Evolutionary conservation across 352 stramenopile genomes (phyloP).

Genomic region (Phytophthora crassamura): DNA sequence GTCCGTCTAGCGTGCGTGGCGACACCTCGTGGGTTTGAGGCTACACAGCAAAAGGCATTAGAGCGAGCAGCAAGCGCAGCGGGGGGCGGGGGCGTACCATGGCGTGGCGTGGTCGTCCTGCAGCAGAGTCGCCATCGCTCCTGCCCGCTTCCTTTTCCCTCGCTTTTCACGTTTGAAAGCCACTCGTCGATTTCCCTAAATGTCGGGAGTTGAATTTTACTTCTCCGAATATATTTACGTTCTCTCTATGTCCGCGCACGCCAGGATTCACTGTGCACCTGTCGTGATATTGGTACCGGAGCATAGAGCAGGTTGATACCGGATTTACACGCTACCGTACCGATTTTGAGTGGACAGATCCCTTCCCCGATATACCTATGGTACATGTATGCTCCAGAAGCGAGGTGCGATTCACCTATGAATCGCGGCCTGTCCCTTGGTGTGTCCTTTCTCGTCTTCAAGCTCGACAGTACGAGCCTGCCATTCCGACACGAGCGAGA

Average conservation of each 20-base stretch:
- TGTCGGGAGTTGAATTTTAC: background rate
- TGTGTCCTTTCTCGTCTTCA: slow-evolving; percentile 22
- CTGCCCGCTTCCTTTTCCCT: background rate
- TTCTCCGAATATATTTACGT: background rate
- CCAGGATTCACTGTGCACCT: slow-evolving; percentile 1
- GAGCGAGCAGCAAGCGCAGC: background rate
- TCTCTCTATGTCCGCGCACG: background rate
- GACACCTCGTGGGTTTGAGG: background rate
- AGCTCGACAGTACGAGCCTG: slow-evolving; percentile 13
- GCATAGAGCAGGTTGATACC: slow-evolving; percentile 1
- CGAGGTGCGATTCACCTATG: background rate
- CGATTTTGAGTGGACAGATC: background rate
- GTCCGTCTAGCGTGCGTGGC: background rate
- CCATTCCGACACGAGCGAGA: slow-evolving; percentile 21
- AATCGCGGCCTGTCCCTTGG: background rate
- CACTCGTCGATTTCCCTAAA: background rate
- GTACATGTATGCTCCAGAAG: too few species aligned
- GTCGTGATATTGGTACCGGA: slow-evolving; percentile 4
- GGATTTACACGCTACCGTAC: background rate
- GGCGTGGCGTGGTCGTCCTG: background rate
- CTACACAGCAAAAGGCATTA: background rate
- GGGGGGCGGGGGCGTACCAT: slow-evolving; percentile 1
- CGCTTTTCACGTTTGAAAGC: background rate
- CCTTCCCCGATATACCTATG: too few species aligned
- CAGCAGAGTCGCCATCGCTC: background rate